Evolutionary conservation across 345 rosid species (phyloP).

Genomic region (Anastatica hierochuntica): DNA sequence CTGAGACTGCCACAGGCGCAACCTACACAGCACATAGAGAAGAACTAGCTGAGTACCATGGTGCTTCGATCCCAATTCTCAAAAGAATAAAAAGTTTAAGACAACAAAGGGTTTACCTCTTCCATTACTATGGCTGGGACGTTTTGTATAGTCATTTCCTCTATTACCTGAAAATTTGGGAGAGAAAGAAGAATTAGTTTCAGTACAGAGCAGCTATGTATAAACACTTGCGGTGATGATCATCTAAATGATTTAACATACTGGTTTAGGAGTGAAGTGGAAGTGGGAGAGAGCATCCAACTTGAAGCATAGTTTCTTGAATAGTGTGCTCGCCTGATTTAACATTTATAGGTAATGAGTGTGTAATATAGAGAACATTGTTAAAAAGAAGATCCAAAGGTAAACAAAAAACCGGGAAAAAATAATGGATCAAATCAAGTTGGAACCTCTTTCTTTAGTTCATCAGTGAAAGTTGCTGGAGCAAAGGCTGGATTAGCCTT

Average conservation of each 20-base stretch:
- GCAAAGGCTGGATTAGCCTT: conserved; percentile 60
- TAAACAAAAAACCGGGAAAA: too few relatives aligned
- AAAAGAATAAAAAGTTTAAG: neutral
- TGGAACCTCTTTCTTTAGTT: conserved; percentile 73
- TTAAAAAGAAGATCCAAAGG: too few relatives aligned
- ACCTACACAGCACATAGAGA: conserved; percentile 44
- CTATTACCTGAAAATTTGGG: conserved; percentile 59
- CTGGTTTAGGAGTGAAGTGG: conserved; percentile 95
- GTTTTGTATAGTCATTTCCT: conserved; percentile 87
- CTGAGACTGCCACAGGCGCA: conserved; percentile 91
- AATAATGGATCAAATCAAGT: neutral
- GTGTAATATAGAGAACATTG: too few relatives aligned
- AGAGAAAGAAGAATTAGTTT: too few relatives aligned
- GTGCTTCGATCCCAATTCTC: neutral
- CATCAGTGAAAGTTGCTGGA: conserved; percentile 67
- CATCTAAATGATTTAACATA: conserved; percentile 30
- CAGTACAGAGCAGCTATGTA: too few relatives aligned
- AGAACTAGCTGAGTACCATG: neutral
- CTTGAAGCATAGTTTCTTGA: conserved; percentile 79
- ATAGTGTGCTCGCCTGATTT: conserved; percentile 57
- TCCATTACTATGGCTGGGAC: conserved; percentile 98
- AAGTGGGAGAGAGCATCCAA: conserved; percentile 97
- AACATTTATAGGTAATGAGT: conserved; percentile 1
- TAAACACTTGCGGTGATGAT: neutral
- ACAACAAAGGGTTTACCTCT: conserved; percentile 45